Evolutionary conservation across 2,329 filamentous ascomycete genomes (phyloP), one percentile per base, ranked within the genome.

Genomic region (Diaporthe velutina): DNA sequence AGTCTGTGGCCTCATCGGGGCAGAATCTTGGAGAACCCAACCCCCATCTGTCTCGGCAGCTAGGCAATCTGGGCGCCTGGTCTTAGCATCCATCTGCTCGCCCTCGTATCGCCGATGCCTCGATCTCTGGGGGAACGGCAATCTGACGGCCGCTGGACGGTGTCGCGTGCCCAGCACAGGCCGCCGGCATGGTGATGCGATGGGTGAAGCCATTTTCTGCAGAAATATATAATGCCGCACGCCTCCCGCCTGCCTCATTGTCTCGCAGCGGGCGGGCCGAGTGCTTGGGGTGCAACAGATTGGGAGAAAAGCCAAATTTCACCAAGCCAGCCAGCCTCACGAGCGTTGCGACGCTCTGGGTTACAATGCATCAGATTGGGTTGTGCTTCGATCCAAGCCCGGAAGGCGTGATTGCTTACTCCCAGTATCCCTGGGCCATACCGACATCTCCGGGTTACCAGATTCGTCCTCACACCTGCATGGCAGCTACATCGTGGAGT

Each of bases 381-480:
- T 68, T 68, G 64, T 42, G 48, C 64, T 68, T 30, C 64, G 61
- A 67, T 67, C 61, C 61, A 67, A 25, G 30, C 45, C 45, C 33
- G 15, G 33, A 52, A 67, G 64, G 64, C 45, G 64, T 68, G 64
- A 68, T 68, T 50, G 64, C 64, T 68, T 68, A 68, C 48, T 40
- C 48, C 64, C 64, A 30, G n/a, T 54, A 54, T 40, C 64, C 64
- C 64, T 54, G 64, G 33, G 64, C 64, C 48, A 15, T 67, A 67
- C 64, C n/a, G 64, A 68, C 64, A 25, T 54, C 48, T 15, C 64
- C 64, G 64, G 64, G 54, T 68, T 68, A 68, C 64, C 64, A 68
- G 33, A 68, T 68, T 68, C 33, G 64, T 68, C 45, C 22, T 68
- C 57, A 19, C 48, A 40, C 45, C 64, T 68, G 33, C 61, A 68